Percentiles rank a stretch among this genome's conserved stretches.
These are phyloP conservation scores for Ustilago trichophora DNA, from an alignment of 1,284 basidiomycete genomes.

Conservation along the genomic window DNA sequence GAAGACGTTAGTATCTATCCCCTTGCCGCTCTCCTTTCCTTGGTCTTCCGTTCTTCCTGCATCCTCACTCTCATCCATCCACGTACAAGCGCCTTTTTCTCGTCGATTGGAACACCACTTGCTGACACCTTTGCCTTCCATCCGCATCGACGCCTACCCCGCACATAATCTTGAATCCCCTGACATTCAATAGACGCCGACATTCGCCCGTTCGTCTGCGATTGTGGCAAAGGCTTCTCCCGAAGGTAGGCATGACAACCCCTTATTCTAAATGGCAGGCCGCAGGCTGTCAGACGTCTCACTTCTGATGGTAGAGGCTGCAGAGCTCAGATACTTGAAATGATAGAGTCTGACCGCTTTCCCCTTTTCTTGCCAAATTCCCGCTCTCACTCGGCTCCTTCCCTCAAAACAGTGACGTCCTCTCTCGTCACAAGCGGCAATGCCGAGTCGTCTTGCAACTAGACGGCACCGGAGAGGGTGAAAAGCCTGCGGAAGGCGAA, in stretches of 20 bases:
- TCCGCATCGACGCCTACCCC: too few species aligned
- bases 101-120: too few species aligned
- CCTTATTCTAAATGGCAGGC: too few species aligned
- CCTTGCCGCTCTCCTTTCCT: too few species aligned
- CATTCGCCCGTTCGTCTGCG: slow-evolving; percentile 64
- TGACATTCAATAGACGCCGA: slow-evolving; percentile 49
- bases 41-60: too few species aligned
- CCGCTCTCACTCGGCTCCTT: neutral
- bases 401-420: slow-evolving; percentile 53
- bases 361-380: neutral
- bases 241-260: slow-evolving; percentile 56
- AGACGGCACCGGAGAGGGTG: slow-evolving; percentile 40
- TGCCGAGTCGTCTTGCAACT: slow-evolving; percentile 56
- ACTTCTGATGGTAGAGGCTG: too few species aligned
- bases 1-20: slow-evolving; percentile 59
- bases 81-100: too few species aligned
- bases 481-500: slow-evolving; percentile 32
- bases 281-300: too few species aligned
- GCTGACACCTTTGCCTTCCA: too few species aligned
- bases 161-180: neutral
- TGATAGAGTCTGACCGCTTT: too few species aligned
- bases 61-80: too few species aligned
- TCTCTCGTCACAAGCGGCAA: slow-evolving; percentile 63
- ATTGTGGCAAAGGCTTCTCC: slow-evolving; percentile 65
- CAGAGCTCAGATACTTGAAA: too few species aligned